Base-by-base conservation (phyloP, 495 filamentous ascomycete species). In the Penicillium riverlandense region DNA sequence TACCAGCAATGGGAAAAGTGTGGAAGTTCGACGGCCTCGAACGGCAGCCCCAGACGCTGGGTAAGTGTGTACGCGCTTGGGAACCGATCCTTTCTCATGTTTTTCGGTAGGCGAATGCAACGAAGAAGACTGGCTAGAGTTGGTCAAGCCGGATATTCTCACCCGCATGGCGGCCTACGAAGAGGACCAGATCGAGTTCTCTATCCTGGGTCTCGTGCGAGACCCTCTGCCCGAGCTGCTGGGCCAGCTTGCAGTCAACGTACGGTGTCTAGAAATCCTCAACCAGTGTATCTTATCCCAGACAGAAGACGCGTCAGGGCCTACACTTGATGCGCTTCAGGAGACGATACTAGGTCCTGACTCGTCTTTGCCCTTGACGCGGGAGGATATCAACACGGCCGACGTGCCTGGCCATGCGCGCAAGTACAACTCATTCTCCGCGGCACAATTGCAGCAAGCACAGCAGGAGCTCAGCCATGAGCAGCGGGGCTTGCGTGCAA, bases 21-120 rank as follows among this genome's bases (percentile, higher is more conserved):
- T 98, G 90, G 88, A 86, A 88, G 48, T 81, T 98, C 6, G 92
- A 98, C 57, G 92, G 92, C 2, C 70, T 98, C 6, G 79, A 90
- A 61, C 66, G 69, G 29, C 77, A 82, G 49, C 92, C 92, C 10
- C 72, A 82, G 34, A 74, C 75, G 44, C 66, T 95, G 29, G 86
- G 88, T 83, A 66, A 53, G 69, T 59, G 12, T 44, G 8, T 15
- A 10, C 16, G 40, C n/a, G 37, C 16, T n/a, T 14, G n/a, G 8
- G 31, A 28, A 11, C 31, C 33, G 43, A 12, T 15, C 13, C 13
- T 14, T 49, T 42, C 43, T 37, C 10, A n/a, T 2, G 8, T 13
- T 36, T 22, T 3, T 22, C 22, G 22, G 22, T 22, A 68, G 74
- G 65, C 11, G 47, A 61, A 48, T 67, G 66, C 38, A 50, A 53